Evolutionary conservation across 768 basidiomycete genomes (phyloP), one percentile per base, ranked within the genome.

Genomic region (Tubosaeta sp.): DNA sequence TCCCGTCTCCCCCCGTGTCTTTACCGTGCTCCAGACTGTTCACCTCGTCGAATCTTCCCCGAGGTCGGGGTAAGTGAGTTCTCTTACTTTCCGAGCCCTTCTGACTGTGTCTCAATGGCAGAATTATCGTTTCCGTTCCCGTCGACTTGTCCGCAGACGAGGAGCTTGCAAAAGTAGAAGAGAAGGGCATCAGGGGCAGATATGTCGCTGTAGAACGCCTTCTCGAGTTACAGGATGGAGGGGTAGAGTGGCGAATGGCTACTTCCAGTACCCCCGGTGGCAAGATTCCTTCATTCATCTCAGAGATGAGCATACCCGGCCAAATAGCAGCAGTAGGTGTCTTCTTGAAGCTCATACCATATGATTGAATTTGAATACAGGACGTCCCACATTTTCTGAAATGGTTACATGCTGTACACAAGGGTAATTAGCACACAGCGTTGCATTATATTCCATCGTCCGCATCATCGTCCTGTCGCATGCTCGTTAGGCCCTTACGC

Each of bases 181-280:
- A 81, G 59, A 81, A 79, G 49, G 85, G 79, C 7, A 79, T 80
- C 3, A 81, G 76, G 55, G 88, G 84, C 2, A 80, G 79, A 59
- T 90, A 90, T 62, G 82, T 79, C 35, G 81, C 82, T 58, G 82
- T 86, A 4, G 89, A 91, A 67, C 76, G 78, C 29, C 60, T 91
- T 48, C 66, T 71, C 39, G 85, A 86, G 65, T 76, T 84, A 37
- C 79, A 78, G 17, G 71, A 80, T 54, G 88, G 84, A 46, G 78
- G 68, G 44, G 79, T 81, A 12, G 86, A 89, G 66, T 91, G 88
- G 88, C 74, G 80, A 37, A 88, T 91, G 88, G 88, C 87, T 3
- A 87, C 86, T 2, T 83, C 85, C 25, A 85, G 84, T 58, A 81
- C 79, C 3, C 80, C 86, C 12, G 86, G 85, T 25, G 88, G 88